phyloP scores from a whole-genome alignment of 2,329 filamentous ascomycete species.

The Xylariaceae sp. region DNA sequence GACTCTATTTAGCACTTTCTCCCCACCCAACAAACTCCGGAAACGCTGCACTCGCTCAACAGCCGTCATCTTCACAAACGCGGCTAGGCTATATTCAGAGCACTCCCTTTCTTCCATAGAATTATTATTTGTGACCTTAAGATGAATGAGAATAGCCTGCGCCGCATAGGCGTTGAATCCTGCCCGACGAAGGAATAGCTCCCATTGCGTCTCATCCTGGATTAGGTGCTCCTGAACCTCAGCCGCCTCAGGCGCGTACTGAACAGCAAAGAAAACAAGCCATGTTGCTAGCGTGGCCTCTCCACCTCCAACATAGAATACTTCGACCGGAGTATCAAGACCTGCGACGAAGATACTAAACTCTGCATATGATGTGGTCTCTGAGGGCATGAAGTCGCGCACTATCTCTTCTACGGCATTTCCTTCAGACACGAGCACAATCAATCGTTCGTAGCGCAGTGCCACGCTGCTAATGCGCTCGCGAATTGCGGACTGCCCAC shows the following conservation, averaged over 20 bases:
- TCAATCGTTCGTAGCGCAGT: conserved; percentile 68
- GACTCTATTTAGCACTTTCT: conserved; percentile 58
- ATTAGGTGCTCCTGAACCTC: conserved; percentile 45
- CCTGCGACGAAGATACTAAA: conserved; percentile 57
- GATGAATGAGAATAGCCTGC: conserved; percentile 63
- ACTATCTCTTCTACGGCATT: conserved; percentile 51
- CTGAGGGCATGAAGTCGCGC: conserved; percentile 47
- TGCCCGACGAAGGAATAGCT: conserved; percentile 67
- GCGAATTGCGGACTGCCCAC: conserved; percentile 54
- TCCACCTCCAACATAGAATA: conserved; percentile 59
- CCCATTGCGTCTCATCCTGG: conserved; percentile 70
- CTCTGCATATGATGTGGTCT: conserved; percentile 54
- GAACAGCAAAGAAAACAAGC: conserved; percentile 60
- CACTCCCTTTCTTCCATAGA: conserved; percentile 21
- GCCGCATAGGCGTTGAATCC: conserved; percentile 77
- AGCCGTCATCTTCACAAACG: conserved; percentile 63
- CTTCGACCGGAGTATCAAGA: conserved; percentile 48
- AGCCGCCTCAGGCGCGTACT: conserved; percentile 44
- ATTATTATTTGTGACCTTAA: conserved; percentile 47
- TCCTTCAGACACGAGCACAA: conserved; percentile 70
- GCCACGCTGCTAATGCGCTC: conserved; percentile 61
- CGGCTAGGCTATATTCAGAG: conserved; percentile 52
- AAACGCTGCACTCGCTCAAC: conserved; percentile 59
- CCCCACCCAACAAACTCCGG: conserved; percentile 59
- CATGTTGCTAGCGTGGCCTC: conserved; percentile 59